A percentile compares a stretch with the other conserved stretches of the same genome.
Evolutionary conservation across 1,139 yeast species (phyloP).

Genomic region (Yamadazyma dendronema): DNA sequence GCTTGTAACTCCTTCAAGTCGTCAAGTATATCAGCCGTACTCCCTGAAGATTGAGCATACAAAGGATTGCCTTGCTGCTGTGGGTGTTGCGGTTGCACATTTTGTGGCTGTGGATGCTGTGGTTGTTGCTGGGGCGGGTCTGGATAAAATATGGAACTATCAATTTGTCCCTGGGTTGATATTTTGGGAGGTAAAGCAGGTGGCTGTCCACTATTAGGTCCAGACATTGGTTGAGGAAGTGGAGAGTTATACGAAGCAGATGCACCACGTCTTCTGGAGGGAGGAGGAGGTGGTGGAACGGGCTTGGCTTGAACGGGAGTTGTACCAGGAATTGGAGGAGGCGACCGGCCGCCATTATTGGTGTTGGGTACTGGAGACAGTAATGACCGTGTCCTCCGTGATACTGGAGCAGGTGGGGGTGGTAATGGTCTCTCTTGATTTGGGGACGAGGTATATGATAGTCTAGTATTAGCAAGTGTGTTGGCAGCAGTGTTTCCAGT

Average conservation of each 20-base stretch:
- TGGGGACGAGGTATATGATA: conserved; percentile 23
- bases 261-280: conserved; percentile 34
- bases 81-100: conserved; percentile 8
- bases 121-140: conserved; percentile 10
- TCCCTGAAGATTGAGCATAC: conserved; percentile 23
- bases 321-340: conserved; percentile 33
- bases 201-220: conserved; percentile 4
- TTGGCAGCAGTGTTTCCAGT: conserved; percentile 42
- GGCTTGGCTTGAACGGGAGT: conserved; percentile 5
- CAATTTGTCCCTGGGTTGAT: conserved; percentile 9
- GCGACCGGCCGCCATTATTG: conserved; percentile 1
- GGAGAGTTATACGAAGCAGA: conserved; percentile 14
- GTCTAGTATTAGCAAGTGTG: conserved; percentile 33
- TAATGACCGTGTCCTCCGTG: conserved; percentile 38
- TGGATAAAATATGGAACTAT: conserved; percentile 12
- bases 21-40: conserved; percentile 54
- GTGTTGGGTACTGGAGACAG: conserved; percentile 43
- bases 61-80: conserved; percentile 10
- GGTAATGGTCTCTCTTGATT: conserved; percentile 28
- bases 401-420: conserved; percentile 40
- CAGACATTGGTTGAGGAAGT: conserved; percentile 22
- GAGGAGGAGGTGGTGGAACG: conserved; percentile 40
- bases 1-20: conserved; percentile 62
- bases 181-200: conserved; percentile 32
- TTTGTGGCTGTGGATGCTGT: conserved; percentile 1